These are phyloP conservation scores for Exophiala aquamarina DNA, from an alignment of 2,329 filamentous ascomycete species.

Conservation along the genomic window DNA sequence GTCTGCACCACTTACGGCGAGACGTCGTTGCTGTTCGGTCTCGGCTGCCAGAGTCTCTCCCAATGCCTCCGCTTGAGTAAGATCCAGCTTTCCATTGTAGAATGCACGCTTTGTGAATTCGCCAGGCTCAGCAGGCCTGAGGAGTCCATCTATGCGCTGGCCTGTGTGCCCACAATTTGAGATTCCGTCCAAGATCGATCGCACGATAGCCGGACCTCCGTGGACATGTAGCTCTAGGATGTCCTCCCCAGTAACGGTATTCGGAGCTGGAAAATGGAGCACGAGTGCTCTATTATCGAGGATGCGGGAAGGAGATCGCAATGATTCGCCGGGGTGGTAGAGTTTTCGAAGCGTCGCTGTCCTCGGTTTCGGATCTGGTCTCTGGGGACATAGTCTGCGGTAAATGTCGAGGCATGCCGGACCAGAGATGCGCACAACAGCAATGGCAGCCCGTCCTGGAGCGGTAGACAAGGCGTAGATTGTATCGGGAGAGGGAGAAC, in stretches of 20 bases:
- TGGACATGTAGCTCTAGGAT: constrained; percentile 93
- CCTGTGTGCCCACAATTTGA: constrained; percentile 40
- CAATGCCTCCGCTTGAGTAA: constrained; percentile 75
- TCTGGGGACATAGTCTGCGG: constrained; percentile 59
- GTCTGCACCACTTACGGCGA: constrained; percentile 76
- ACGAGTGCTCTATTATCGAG: constrained; percentile 78
- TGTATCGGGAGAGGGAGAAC: constrained; percentile 46
- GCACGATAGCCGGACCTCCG: constrained; percentile 83
- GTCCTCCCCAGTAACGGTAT: constrained; percentile 88
- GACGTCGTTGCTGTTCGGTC: constrained; percentile 88
- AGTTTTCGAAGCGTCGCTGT: constrained; percentile 73
- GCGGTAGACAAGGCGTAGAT: constrained; percentile 93
- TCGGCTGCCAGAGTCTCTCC: constrained; percentile 63
- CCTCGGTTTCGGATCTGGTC: constrained; percentile 57
- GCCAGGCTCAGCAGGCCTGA: constrained; percentile 89
- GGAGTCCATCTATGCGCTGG: constrained; percentile 31
- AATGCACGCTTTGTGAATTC: constrained; percentile 96
- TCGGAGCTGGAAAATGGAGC: constrained; percentile 77
- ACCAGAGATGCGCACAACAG: constrained; percentile 84
- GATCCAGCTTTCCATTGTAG: constrained; percentile 77
- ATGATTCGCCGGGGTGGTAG: constrained; percentile 54
- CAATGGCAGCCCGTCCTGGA: constrained; percentile 82
- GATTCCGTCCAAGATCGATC: constrained; percentile 79
- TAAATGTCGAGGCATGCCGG: constrained; percentile 71
- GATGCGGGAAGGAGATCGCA: constrained; percentile 40